A percentile compares a stretch with the other conserved stretches of the same genome.
Evolutionary conservation across 108 stramenopile genomes (phyloP).

Genomic region (Poteriospumella lacustris): DNA sequence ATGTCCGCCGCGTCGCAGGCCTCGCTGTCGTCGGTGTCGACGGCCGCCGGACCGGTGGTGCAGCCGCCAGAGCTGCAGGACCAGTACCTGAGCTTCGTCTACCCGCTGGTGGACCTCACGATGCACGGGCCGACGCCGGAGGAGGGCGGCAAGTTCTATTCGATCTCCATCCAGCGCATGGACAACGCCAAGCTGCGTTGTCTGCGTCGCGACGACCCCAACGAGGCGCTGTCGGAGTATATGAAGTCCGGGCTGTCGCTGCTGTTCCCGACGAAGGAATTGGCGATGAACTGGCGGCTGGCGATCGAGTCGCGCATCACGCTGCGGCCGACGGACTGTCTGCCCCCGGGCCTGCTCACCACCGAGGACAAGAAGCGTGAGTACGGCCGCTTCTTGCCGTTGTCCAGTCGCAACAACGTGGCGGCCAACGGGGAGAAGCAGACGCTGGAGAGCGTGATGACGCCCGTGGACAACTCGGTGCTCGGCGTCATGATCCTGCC

Average conservation of each 20-base stretch:
- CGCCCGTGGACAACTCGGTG: background rate
- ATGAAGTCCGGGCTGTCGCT: background rate
- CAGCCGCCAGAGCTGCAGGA: too few species aligned
- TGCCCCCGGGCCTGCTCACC: background rate
- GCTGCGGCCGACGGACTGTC: background rate
- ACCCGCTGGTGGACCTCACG: background rate
- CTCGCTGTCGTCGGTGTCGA: too few species aligned
- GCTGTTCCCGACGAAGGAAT: background rate
- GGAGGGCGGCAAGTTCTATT: background rate
- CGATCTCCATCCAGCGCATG: background rate
- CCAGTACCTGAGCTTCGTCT: background rate
- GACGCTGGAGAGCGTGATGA: background rate
- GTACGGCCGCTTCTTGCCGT: background rate
- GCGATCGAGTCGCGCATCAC: background rate
- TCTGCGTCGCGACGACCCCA: background rate
- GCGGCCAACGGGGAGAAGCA: background rate
- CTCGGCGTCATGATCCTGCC: background rate
- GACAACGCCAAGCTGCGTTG: background rate
- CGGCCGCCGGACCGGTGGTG: too few species aligned
- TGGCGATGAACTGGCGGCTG: background rate
- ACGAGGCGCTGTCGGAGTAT: background rate
- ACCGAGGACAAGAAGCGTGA: background rate
- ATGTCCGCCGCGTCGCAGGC: too few species aligned
- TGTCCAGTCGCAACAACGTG: background rate
- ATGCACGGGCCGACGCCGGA: background rate